Evolutionary conservation across 768 basidiomycete species (phyloP).

Genomic region (Agrocybe pediades): DNA sequence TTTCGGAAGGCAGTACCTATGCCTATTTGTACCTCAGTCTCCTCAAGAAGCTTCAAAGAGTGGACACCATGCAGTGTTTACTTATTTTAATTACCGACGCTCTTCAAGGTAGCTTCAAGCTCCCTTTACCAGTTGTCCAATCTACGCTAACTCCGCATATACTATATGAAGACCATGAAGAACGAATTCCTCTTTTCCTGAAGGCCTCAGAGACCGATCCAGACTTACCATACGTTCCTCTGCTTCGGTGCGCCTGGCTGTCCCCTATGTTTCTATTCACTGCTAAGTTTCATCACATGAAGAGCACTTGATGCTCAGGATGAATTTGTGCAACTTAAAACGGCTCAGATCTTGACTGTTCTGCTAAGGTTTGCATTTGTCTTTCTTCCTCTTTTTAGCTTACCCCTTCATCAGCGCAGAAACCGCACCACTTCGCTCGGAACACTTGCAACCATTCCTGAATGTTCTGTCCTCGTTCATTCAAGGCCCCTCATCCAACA

Average conservation of each 20-base stretch:
- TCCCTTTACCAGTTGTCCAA: background rate
- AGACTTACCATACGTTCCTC: constrained; percentile 77
- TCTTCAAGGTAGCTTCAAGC: constrained; percentile 58
- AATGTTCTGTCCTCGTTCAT: constrained; percentile 60
- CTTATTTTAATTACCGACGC: constrained; percentile 90
- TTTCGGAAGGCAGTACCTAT: constrained; percentile 83
- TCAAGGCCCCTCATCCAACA: constrained; percentile 60
- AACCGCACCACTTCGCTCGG: constrained; percentile 44
- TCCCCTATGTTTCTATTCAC: background rate
- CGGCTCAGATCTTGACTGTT: constrained; percentile 84
- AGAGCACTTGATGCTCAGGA: constrained; percentile 86
- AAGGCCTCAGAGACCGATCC: constrained; percentile 63
- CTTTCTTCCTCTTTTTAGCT: constrained; percentile 2
- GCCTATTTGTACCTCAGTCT: constrained; percentile 88
- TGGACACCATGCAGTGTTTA: constrained; percentile 87
- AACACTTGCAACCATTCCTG: constrained; percentile 63
- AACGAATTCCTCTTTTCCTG: constrained; percentile 78
- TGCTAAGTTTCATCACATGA: constrained; percentile 12
- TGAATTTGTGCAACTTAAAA: constrained; percentile 94
- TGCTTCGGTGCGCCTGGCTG: constrained; percentile 59
- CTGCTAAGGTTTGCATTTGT: constrained; percentile 62
- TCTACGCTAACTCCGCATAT: background rate
- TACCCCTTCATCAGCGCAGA: constrained; percentile 43
- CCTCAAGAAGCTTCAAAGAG: constrained; percentile 79
- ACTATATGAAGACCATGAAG: constrained; percentile 70